Conservation (phyloP, 192 early-diverging fungal genomes). For the Radiomyces spectabilis region DNA sequence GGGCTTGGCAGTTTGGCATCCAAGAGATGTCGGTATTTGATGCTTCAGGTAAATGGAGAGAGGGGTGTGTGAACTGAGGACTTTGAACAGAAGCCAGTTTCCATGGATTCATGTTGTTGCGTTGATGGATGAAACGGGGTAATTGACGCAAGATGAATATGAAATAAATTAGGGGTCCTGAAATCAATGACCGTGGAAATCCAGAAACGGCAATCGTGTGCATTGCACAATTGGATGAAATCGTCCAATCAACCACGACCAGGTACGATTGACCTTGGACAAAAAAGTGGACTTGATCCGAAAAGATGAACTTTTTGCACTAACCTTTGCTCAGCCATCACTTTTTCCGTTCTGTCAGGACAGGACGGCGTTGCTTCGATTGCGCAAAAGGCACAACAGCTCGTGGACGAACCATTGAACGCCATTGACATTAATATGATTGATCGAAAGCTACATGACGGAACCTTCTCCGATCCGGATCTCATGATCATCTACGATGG, state of each 20-base stretch:
- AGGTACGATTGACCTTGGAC: background rate
- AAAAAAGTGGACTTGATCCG: no score
- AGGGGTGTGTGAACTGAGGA: background rate
- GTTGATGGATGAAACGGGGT: no score
- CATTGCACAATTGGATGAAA: constrained; percentile 14
- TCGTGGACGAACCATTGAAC: background rate
- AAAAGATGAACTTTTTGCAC: no score
- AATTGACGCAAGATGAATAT: no score
- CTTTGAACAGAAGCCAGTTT: no score
- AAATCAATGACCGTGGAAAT: constrained; percentile 10
- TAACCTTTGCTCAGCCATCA: no score
- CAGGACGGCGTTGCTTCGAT: no score
- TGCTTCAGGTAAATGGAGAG: constrained; percentile 6
- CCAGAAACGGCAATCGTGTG: constrained; percentile 9
- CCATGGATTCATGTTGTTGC: no score
- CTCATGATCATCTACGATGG: constrained; percentile 25
- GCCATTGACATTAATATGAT: constrained; percentile 23
- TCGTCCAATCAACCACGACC: background rate
- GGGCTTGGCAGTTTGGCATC: constrained; percentile 24
- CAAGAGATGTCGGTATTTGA: constrained; percentile 16
- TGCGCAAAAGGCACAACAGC: no score
- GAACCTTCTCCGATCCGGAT: constrained; percentile 17
- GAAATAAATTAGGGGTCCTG: constrained; percentile 5
- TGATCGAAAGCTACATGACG: no score
- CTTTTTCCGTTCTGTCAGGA: no score